phyloP scores from a whole-genome alignment of 2,329 filamentous ascomycete species.

The Emergomyces pasteurianus region DNA sequence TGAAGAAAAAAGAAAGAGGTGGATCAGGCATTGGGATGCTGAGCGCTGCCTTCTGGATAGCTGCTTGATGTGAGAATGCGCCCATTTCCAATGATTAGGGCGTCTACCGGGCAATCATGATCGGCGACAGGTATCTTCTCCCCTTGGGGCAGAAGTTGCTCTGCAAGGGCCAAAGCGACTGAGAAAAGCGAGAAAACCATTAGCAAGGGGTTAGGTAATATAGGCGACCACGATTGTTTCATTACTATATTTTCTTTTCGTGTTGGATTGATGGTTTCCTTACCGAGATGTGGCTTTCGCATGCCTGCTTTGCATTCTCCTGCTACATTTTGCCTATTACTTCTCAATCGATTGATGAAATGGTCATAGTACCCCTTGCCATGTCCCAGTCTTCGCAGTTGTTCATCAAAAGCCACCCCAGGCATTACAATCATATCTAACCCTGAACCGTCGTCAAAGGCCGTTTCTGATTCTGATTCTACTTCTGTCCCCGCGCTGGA shows the following conservation, averaged over 20 bases:
- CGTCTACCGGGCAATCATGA: constrained; percentile 70
- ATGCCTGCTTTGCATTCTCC: constrained; percentile 18
- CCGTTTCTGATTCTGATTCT: constrained; percentile 10
- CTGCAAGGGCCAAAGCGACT: constrained; percentile 72
- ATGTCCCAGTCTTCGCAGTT: constrained; percentile 70
- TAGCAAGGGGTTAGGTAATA: neutral
- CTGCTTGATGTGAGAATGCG: constrained; percentile 30
- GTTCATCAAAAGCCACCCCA: constrained; percentile 77
- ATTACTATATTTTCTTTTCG: neutral
- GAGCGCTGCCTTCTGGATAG: neutral
- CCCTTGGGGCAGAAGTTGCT: constrained; percentile 62
- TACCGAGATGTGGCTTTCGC: constrained; percentile 49
- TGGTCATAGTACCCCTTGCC: constrained; percentile 96
- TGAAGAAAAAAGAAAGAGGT: neutral
- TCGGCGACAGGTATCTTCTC: constrained; percentile 60
- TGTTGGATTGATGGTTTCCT: constrained; percentile 16
- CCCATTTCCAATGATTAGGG: constrained; percentile 61
- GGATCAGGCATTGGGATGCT: neutral
- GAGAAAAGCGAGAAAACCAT: constrained; percentile 18
- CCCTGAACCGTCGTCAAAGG: constrained; percentile 22
- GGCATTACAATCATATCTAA: constrained; percentile 86
- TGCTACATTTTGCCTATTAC: constrained; percentile 30
- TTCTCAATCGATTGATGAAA: constrained; percentile 52
- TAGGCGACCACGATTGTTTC: neutral
- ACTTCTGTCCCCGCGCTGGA: neutral